A percentile compares a stretch with the other conserved stretches of the same genome.
Evolutionary conservation across 108 stramenopile genomes (phyloP).

Genomic region (Cyclotella sp.): DNA sequence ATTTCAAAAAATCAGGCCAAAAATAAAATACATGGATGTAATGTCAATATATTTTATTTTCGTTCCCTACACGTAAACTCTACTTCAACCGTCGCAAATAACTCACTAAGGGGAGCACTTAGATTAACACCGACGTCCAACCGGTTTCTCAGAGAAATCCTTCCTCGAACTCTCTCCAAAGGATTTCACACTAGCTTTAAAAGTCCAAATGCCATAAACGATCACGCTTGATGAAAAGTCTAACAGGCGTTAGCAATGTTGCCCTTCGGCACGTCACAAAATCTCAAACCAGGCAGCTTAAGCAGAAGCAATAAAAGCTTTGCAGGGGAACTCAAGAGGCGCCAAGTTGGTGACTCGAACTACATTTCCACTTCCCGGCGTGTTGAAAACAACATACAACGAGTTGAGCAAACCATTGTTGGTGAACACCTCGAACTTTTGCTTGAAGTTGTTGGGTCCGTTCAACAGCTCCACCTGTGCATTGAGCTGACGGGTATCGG

Average conservation of each 20-base stretch:
- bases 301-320: constrained; percentile 55
- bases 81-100: constrained; percentile 7
- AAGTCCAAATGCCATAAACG: background rate
- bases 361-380: constrained; percentile 57
- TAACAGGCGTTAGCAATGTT: too few species aligned
- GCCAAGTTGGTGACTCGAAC: constrained; percentile 62
- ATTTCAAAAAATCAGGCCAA: too few species aligned
- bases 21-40: too few species aligned
- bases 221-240: too few species aligned
- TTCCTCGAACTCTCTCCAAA: background rate
- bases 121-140: background rate
- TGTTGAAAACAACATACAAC: constrained; percentile 59
- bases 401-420: constrained; percentile 61
- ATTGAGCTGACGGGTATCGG: constrained; percentile 60
- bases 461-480: constrained; percentile 60
- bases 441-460: constrained; percentile 66
- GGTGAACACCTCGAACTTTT: constrained; percentile 60
- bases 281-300: constrained; percentile 17
- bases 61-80: constrained; percentile 11
- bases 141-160: too few species aligned
- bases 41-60: constrained; percentile 4
- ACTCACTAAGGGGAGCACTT: constrained; percentile 10
- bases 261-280: background rate
- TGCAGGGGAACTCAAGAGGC: constrained; percentile 63
- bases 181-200: constrained; percentile 1